These are phyloP conservation scores for Chaetomium fimeti DNA, from an alignment of 495 filamentous ascomycete genomes.

Conservation along the genomic window DNA sequence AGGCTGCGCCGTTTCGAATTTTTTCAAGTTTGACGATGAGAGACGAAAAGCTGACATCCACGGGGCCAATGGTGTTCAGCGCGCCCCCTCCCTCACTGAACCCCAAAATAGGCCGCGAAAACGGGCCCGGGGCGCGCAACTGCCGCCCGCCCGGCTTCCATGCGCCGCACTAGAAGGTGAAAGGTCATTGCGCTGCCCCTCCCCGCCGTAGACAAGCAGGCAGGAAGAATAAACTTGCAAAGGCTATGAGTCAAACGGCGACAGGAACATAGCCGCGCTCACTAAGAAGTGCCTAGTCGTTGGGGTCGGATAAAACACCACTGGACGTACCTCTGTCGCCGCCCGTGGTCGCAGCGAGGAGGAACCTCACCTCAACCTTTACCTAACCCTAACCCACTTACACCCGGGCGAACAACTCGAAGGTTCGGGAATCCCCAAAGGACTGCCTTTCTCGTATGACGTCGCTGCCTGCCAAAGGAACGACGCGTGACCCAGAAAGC, in stretches of 20 bases:
- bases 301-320: too few relatives aligned
- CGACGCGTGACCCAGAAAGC: too few relatives aligned
- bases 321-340: too few relatives aligned
- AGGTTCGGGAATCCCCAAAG: neutral
- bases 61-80: neutral
- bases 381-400: constrained; percentile 8
- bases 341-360: too few relatives aligned
- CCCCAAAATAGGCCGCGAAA: neutral
- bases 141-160: constrained; percentile 10
- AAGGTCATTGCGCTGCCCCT: neutral
- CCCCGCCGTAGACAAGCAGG: neutral
- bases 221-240: too few relatives aligned
- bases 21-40: neutral
- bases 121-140: constrained; percentile 13
- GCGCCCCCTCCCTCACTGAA: too few relatives aligned
- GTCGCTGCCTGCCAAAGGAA: neutral
- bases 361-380: too few relatives aligned
- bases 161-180: constrained; percentile 4
- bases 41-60: neutral
- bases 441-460: neutral
- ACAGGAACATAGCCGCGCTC: neutral
- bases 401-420: neutral
- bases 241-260: neutral
- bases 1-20: constrained; percentile 3
- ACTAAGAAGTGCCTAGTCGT: neutral